Conservation (phyloP, 208 protist species). For the Crithidia mellificae region DNA sequence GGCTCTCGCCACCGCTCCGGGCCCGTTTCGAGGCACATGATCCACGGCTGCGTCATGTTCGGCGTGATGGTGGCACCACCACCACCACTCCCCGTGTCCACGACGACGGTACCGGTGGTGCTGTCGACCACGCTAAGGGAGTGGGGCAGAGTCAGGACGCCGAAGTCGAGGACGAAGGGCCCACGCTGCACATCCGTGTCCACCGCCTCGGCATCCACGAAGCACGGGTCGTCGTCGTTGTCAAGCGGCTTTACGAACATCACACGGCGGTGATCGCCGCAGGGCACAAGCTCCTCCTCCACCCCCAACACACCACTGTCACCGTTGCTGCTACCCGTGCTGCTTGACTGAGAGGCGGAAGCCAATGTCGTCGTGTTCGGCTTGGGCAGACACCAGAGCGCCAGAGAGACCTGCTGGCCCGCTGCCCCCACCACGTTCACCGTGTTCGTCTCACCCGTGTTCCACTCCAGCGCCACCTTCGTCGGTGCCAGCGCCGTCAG, state of each 20-base stretch:
- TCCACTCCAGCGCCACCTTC: slow-evolving; percentile 59
- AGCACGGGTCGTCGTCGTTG: slow-evolving; percentile 66
- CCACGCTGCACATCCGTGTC: slow-evolving; percentile 39
- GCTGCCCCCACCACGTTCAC: slow-evolving; percentile 66
- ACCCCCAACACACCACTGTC: slow-evolving; percentile 7
- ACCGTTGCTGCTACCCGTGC: slow-evolving; percentile 8
- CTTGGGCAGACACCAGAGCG: slow-evolving; percentile 45
- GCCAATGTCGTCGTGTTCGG: slow-evolving; percentile 7
- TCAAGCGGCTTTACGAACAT: slow-evolving; percentile 76
- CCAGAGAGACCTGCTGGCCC: slow-evolving; percentile 51
- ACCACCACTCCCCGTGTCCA: slow-evolving; percentile 15
- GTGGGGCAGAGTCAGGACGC: slow-evolving; percentile 59
- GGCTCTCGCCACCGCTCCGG: slow-evolving; percentile 69
- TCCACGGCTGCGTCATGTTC: slow-evolving; percentile 69
- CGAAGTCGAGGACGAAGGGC: slow-evolving; percentile 57
- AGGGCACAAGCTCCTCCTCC: slow-evolving; percentile 40
- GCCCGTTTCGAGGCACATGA: slow-evolving; percentile 69
- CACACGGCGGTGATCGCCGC: slow-evolving; percentile 55
- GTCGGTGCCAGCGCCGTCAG: slow-evolving; percentile 54
- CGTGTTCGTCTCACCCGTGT: slow-evolving; percentile 43
- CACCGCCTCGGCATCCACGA: slow-evolving; percentile 58
- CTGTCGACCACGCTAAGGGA: slow-evolving; percentile 30
- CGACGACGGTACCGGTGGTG: slow-evolving; percentile 6
- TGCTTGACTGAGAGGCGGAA: neutral
- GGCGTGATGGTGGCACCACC: slow-evolving; percentile 20